Percentiles rank a stretch among this genome's conserved stretches.
phyloP scores from a whole-genome alignment of 805 yeast genomes.

The Barnettozyma sp. region DNA sequence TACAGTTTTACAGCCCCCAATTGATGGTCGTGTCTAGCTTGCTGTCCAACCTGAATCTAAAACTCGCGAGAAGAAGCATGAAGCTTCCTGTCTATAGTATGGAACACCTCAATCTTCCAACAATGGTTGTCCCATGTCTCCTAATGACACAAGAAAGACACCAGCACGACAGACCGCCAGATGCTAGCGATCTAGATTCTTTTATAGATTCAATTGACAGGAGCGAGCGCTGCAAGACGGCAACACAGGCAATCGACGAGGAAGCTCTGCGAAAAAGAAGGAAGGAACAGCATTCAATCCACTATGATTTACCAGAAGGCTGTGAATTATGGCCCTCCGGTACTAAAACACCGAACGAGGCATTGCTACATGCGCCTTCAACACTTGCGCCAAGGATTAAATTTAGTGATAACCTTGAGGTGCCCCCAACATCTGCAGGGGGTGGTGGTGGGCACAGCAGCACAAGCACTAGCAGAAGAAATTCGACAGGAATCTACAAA shows the following conservation, averaged over 20 bases:
- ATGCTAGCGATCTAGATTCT: too few relatives aligned
- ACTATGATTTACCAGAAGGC: too few relatives aligned
- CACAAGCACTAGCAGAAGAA: conserved; percentile 10
- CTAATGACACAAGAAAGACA: too few relatives aligned
- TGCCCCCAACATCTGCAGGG: conserved; percentile 9
- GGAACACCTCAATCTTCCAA: conserved; percentile 17
- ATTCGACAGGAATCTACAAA: conserved; percentile 18
- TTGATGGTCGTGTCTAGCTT: conserved; percentile 16
- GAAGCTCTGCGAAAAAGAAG: too few relatives aligned
- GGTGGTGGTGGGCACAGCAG: neutral
- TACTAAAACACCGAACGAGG: neutral
- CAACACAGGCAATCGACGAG: too few relatives aligned
- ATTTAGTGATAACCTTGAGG: conserved; percentile 16
- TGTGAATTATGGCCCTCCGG: conserved; percentile 4
- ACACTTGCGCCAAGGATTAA: conserved; percentile 17
- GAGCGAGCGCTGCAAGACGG: neutral
- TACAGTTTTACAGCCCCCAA: conserved; percentile 19
- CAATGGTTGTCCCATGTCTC: conserved; percentile 18
- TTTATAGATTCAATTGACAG: neutral
- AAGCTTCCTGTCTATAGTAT: conserved; percentile 19
- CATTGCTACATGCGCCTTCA: neutral
- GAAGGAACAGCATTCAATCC: too few relatives aligned
- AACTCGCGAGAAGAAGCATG: conserved; percentile 1
- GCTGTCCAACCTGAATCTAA: conserved; percentile 11
- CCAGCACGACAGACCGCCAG: too few relatives aligned